phyloP scores from a whole-genome alignment of 768 basidiomycete species.

The Lyophyllum decastes region DNA sequence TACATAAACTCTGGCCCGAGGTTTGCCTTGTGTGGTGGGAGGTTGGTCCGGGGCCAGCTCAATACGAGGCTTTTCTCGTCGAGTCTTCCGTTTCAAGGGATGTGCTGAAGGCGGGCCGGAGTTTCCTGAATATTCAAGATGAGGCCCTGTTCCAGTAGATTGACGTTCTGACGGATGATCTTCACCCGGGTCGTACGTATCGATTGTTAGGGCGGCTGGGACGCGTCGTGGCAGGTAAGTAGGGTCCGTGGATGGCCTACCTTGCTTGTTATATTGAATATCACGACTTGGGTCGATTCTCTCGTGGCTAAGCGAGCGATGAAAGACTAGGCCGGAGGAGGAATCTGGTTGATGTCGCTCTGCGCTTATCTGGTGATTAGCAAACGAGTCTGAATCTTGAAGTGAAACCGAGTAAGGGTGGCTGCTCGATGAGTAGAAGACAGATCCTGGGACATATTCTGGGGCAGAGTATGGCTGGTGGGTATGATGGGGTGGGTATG shows the following conservation, averaged over 20 bases:
- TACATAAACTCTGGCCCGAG: constrained; percentile 72
- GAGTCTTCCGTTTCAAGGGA: constrained; percentile 38
- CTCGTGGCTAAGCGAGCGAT: constrained; percentile 6
- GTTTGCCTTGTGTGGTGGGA: constrained; percentile 79
- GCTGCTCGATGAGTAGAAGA: not conserved
- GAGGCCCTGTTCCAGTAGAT: not conserved
- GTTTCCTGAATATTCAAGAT: constrained; percentile 1
- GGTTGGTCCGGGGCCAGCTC: constrained; percentile 77
- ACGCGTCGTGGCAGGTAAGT: constrained; percentile 6
- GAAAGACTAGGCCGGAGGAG: not conserved
- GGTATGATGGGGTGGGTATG: not conserved
- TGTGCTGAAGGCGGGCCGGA: constrained; percentile 1
- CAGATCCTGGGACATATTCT: not conserved
- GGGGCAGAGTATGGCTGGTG: constrained; percentile 1
- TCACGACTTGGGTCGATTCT: not conserved
- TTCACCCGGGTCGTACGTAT: constrained; percentile 5
- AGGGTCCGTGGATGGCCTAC: not conserved
- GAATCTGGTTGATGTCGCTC: not conserved
- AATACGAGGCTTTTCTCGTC: constrained; percentile 60
- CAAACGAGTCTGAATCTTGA: constrained; percentile 5
- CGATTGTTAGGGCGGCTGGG: constrained; percentile 1
- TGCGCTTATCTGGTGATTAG: constrained; percentile 7
- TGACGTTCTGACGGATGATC: not conserved
- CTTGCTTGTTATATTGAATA: not conserved
- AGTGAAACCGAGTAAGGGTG: constrained; percentile 3